A percentile compares a stretch with the other conserved stretches of the same genome.
Evolutionary conservation across 768 basidiomycete species (phyloP).

Genomic region (Lactarius hengduanensis): DNA sequence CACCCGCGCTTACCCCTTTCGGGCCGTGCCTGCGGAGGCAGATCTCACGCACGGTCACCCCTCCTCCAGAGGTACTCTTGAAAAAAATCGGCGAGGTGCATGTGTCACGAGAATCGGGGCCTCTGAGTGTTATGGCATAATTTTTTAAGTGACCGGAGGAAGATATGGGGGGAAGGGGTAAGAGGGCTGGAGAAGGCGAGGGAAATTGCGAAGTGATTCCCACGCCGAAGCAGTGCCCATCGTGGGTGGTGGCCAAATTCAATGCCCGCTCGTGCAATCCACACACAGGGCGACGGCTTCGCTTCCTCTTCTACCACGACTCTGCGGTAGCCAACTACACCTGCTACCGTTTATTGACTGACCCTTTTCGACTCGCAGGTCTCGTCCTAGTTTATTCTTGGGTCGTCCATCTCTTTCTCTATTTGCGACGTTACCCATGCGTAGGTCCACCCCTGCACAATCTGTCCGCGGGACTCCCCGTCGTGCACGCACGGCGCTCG

Average conservation of each 20-base stretch:
- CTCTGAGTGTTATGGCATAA: not conserved
- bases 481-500: constrained; percentile 25
- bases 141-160: constrained; percentile 5
- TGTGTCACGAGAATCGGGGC: not conserved
- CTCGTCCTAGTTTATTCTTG: not conserved
- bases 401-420: not conserved
- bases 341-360: constrained; percentile 11
- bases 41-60: constrained; percentile 14
- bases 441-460: constrained; percentile 23
- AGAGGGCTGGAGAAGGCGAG: constrained; percentile 19
- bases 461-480: constrained; percentile 29
- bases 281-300: constrained; percentile 26
- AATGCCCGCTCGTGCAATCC: constrained; percentile 30
- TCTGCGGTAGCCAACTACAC: constrained; percentile 14
- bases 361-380: constrained; percentile 2
- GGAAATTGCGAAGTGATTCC: constrained; percentile 26
- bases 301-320: constrained; percentile 28
- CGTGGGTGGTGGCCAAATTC: constrained; percentile 31
- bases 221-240: constrained; percentile 29
- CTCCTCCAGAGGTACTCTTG: not conserved
- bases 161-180: not conserved
- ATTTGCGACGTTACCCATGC: constrained; percentile 19
- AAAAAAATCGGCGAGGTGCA: constrained; percentile 27
- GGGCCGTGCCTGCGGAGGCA: constrained; percentile 26
- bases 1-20: constrained; percentile 27